Conservation (phyloP, 2,329 filamentous ascomycete genomes). For the Trichophyton simii region DNA sequence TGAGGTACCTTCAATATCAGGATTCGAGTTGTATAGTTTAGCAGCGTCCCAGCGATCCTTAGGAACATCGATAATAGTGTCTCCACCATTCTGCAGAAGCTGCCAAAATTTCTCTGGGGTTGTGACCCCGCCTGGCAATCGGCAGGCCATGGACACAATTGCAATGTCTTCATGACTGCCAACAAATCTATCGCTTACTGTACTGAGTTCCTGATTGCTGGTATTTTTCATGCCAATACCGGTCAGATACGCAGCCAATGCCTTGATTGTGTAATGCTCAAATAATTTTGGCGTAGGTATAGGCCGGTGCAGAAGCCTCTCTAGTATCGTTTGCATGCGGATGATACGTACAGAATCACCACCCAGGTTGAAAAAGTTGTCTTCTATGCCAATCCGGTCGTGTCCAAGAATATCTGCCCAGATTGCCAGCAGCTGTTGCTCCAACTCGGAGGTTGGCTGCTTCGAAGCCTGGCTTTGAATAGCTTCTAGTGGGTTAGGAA, state of each 20-base stretch:
- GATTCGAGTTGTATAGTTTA: not conserved
- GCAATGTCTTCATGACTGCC: constrained; percentile 5
- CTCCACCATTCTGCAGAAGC: not conserved
- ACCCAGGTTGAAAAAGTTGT: constrained; percentile 10
- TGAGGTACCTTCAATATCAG: not conserved
- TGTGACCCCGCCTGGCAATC: constrained; percentile 7
- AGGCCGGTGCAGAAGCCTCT: not conserved
- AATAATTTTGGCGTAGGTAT: constrained; percentile 2
- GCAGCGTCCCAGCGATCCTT: constrained; percentile 5
- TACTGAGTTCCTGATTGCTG: not conserved
- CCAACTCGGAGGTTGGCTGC: not conserved
- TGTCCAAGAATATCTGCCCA: constrained; percentile 7
- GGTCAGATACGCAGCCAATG: constrained; percentile 1
- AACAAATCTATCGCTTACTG: not conserved
- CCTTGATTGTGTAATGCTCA: constrained; percentile 5
- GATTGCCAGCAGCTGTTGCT: constrained; percentile 7
- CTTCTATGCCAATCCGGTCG: constrained; percentile 4
- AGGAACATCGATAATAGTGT: not conserved
- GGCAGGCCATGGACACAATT: constrained; percentile 4
- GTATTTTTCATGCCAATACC: not conserved
- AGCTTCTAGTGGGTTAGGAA: constrained; percentile 2
- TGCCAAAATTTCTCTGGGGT: constrained; percentile 3
- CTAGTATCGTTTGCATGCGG: not conserved
- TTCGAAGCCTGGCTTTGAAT: not conserved
- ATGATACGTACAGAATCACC: constrained; percentile 8